Conservation (phyloP, 2,329 filamentous ascomycete species). For the Alternaria dauci region DNA sequence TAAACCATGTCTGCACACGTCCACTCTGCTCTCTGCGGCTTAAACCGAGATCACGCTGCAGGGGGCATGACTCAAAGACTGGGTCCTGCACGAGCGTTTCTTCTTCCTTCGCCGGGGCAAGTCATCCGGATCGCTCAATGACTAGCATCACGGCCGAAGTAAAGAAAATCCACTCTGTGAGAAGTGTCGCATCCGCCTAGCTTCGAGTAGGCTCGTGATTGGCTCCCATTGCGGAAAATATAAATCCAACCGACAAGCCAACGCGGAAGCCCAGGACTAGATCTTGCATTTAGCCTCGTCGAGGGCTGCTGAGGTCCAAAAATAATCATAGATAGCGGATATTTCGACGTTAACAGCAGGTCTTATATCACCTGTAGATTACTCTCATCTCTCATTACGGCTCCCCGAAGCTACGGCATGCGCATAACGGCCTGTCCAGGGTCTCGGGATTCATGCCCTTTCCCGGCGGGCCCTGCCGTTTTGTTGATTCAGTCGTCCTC, state of each 20-base stretch:
- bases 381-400: constrained; percentile 44
- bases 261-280: constrained; percentile 30
- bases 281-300: constrained; percentile 42
- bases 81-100: constrained; percentile 37
- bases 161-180: constrained; percentile 6
- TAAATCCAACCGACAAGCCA: constrained; percentile 26
- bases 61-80: constrained; percentile 28
- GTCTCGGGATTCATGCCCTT: constrained; percentile 25
- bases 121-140: constrained; percentile 11
- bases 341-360: constrained; percentile 48
- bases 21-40: constrained; percentile 23
- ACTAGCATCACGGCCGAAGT: constrained; percentile 16
- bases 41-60: constrained; percentile 33
- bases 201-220: constrained; percentile 21
- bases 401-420: constrained; percentile 36
- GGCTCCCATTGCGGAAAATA: constrained; percentile 39
- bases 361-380: constrained; percentile 43
- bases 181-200: neutral
- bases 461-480: constrained; percentile 31
- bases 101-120: constrained; percentile 23
- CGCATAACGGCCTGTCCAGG: constrained; percentile 34
- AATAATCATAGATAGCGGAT: constrained; percentile 41
- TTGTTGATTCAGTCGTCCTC: constrained; percentile 20
- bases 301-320: constrained; percentile 38
- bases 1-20: constrained; percentile 11